Evolutionary conservation across 306 rosid species (phyloP).

Genomic region (Cicer judaicum): DNA sequence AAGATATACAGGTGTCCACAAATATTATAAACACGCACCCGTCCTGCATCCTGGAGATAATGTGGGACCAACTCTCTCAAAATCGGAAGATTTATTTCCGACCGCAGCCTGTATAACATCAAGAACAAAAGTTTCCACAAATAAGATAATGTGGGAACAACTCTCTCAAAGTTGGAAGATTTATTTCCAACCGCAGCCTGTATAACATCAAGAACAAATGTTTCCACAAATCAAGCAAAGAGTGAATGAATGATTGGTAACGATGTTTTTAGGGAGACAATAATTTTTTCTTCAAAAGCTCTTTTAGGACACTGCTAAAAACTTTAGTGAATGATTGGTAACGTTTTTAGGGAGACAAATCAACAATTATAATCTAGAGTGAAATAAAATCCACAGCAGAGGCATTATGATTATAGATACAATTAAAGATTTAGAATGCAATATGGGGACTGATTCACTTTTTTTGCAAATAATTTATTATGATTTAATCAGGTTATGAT

Average conservation of each 20-base stretch:
- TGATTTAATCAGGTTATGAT: slow-evolving; percentile 9
- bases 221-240: slow-evolving; percentile 32
- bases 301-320: background rate
- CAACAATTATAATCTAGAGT: slow-evolving; percentile 19
- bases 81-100: slow-evolving; percentile 88
- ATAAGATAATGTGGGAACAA: slow-evolving; percentile 88
- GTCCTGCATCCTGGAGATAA: slow-evolving; percentile 91
- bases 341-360: background rate
- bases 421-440: slow-evolving; percentile 26
- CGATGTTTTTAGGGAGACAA: background rate
- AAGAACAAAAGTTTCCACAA: slow-evolving; percentile 27
- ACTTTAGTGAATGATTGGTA: too few species aligned
- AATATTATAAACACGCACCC: slow-evolving; percentile 64
- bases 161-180: slow-evolving; percentile 89
- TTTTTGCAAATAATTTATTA: background rate
- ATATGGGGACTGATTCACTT: background rate
- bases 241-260: background rate
- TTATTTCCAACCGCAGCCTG: slow-evolving; percentile 94
- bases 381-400: slow-evolving; percentile 33
- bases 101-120: slow-evolving; percentile 75
- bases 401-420: slow-evolving; percentile 29
- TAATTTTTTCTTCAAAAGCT: background rate
- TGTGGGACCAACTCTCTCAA: slow-evolving; percentile 96
- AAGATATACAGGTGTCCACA: slow-evolving; percentile 31
- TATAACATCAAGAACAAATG: slow-evolving; percentile 46